Percentiles rank a stretch among this genome's conserved stretches.
Conservation (phyloP, 495 filamentous ascomycete species). For the Aspergillus nidulans region DNA sequence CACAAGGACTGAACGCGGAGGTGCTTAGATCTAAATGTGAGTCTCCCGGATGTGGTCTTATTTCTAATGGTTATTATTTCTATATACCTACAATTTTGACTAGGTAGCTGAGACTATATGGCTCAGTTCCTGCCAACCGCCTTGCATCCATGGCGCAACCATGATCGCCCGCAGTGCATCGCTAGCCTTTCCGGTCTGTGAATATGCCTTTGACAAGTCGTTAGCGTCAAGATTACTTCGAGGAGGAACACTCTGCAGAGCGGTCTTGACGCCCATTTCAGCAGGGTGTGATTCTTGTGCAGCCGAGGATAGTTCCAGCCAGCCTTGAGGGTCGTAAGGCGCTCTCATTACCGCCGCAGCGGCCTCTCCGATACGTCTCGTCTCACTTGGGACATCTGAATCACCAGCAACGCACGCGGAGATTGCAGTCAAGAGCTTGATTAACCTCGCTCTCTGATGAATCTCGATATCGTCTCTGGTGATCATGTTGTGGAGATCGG, state of each 20-base stretch:
- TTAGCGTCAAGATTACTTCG: conserved; percentile 59
- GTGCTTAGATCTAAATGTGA: neutral
- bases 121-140: conserved; percentile 57
- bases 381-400: conserved; percentile 30
- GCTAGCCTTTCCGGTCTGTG: conserved; percentile 62
- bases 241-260: conserved; percentile 67
- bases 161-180: conserved; percentile 76
- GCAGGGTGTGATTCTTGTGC: conserved; percentile 56
- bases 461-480: conserved; percentile 52
- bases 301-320: conserved; percentile 64
- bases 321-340: conserved; percentile 70
- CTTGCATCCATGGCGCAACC: conserved; percentile 70
- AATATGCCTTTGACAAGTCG: conserved; percentile 70
- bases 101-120: conserved; percentile 24
- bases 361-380: conserved; percentile 49
- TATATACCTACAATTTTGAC: neutral
- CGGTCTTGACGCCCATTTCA: conserved; percentile 77
- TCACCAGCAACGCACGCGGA: conserved; percentile 39
- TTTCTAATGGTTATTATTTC: conserved; percentile 10
- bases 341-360: conserved; percentile 70
- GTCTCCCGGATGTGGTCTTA: neutral
- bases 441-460: conserved; percentile 47
- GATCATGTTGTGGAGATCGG: conserved; percentile 68
- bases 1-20: too few species aligned
- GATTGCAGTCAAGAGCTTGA: conserved; percentile 55